phyloP scores from a whole-genome alignment of 2,329 filamentous ascomycete genomes.

The Aspergillus flavus region DNA sequence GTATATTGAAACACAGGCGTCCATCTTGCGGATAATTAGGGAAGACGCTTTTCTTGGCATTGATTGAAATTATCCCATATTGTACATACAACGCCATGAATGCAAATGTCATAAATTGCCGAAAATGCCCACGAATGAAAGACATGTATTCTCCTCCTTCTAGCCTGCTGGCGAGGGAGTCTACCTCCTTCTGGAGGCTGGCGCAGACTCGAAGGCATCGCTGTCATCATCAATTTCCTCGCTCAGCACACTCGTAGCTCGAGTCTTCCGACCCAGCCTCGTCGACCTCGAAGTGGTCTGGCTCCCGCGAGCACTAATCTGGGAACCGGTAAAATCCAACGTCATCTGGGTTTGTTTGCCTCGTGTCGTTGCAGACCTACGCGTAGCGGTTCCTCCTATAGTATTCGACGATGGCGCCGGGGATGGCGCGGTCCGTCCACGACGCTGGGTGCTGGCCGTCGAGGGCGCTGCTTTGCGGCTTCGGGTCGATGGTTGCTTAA shows the following conservation, averaged over 20 bases:
- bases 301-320: slow-evolving; percentile 32
- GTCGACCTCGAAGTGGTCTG: slow-evolving; percentile 14
- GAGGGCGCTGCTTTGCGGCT: slow-evolving; percentile 28
- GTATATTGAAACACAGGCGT: neutral
- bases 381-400: slow-evolving; percentile 28
- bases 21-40: neutral
- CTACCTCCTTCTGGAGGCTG: slow-evolving; percentile 28
- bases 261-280: slow-evolving; percentile 35
- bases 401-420: slow-evolving; percentile 39
- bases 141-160: neutral
- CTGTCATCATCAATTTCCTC: slow-evolving; percentile 47
- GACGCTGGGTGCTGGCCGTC: slow-evolving; percentile 26
- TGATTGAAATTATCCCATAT: neutral
- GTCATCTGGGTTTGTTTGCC: slow-evolving; percentile 42
- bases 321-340: slow-evolving; percentile 45
- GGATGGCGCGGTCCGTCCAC: slow-evolving; percentile 32
- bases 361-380: slow-evolving; percentile 26
- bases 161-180: too few relatives aligned
- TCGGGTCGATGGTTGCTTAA: slow-evolving; percentile 38
- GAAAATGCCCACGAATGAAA: neutral
- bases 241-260: slow-evolving; percentile 39
- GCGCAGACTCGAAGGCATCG: slow-evolving; percentile 51
- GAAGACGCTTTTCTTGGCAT: neutral
- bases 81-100: slow-evolving; percentile 4
- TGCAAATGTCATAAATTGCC: neutral